A percentile compares a stretch with the other conserved stretches of the same genome.
Conservation (phyloP, 2,329 filamentous ascomycete genomes). For the Monosporascus sp. region DNA sequence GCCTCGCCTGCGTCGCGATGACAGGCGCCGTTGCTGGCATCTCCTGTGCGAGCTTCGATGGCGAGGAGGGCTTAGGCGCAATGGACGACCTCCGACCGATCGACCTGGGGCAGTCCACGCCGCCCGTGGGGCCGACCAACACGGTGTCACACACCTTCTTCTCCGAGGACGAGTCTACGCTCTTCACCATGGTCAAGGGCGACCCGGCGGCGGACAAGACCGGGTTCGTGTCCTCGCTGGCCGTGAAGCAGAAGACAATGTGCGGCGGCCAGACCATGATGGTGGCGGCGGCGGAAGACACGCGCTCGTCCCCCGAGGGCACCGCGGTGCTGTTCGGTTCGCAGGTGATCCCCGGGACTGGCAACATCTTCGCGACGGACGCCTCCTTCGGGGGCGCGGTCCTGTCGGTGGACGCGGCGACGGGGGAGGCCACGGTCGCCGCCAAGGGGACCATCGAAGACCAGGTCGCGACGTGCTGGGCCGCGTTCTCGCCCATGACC, state of each 20-base stretch:
- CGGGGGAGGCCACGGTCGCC: slow-evolving; percentile 26
- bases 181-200: slow-evolving; percentile 57
- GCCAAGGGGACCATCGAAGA: slow-evolving; percentile 37
- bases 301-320: slow-evolving; percentile 40
- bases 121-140: slow-evolving; percentile 51
- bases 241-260: slow-evolving; percentile 27
- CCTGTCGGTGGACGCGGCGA: slow-evolving; percentile 34
- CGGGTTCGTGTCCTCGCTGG: slow-evolving; percentile 49
- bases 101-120: slow-evolving; percentile 49
- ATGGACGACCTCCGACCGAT: slow-evolving; percentile 43
- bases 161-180: slow-evolving; percentile 43
- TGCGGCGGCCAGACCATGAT: slow-evolving; percentile 2
- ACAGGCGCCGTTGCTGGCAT: slow-evolving; percentile 29
- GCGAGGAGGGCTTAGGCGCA: slow-evolving; percentile 28
- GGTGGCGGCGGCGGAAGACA: slow-evolving; percentile 21
- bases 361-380: slow-evolving; percentile 49
- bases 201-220: slow-evolving; percentile 48
- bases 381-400: slow-evolving; percentile 51
- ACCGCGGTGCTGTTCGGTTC: slow-evolving; percentile 55
- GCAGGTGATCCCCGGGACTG: slow-evolving; percentile 35
- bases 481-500: slow-evolving; percentile 40
- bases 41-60: slow-evolving; percentile 17
- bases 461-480: slow-evolving; percentile 56
- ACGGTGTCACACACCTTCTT: slow-evolving; percentile 58
- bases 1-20: slow-evolving; percentile 28